These are phyloP conservation scores for Rubus parviflorus DNA, from an alignment of 306 rosid species.

Conservation along the genomic window DNA sequence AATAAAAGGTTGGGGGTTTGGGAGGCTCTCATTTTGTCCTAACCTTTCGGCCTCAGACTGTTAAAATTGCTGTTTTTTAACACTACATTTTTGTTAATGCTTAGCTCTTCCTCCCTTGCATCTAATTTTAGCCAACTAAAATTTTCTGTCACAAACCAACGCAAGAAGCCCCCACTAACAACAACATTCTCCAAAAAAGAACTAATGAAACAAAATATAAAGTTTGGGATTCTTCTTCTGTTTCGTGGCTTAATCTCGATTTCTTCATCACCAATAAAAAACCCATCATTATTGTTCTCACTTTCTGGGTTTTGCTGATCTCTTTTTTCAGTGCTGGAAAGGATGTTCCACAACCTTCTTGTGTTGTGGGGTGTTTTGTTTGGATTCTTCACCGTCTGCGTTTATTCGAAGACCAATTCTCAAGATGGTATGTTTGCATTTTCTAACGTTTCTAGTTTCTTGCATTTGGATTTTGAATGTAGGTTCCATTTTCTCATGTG, in stretches of 20 bases:
- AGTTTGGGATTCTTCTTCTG: background rate
- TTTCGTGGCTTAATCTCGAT: background rate
- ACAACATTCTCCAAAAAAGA: conserved; percentile 6
- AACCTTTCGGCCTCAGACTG: conserved; percentile 32
- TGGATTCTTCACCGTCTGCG: conserved; percentile 36
- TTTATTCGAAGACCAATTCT: conserved; percentile 36
- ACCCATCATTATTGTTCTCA: background rate
- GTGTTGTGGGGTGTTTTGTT: conserved; percentile 57
- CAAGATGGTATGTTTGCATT: conserved; percentile 35
- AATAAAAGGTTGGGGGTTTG: conserved; percentile 20
- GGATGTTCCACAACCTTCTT: conserved; percentile 45
- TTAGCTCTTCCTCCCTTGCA: conserved; percentile 13
- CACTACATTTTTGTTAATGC: conserved; percentile 13
- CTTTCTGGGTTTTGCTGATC: conserved; percentile 6
- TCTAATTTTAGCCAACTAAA: conserved; percentile 36
- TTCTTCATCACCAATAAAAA: background rate
- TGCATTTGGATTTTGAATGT: background rate
- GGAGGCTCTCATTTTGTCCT: conserved; percentile 40
- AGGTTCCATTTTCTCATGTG: background rate
- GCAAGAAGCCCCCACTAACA: background rate
- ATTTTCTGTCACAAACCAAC: conserved; percentile 4
- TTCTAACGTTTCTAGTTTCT: background rate
- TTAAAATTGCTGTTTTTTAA: conserved; percentile 26
- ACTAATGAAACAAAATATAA: background rate
- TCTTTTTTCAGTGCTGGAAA: conserved; percentile 14